Percentiles rank a stretch among this genome's conserved stretches.
phyloP scores from a whole-genome alignment of 257 asterid genomes.

The Salvia splendens region DNA sequence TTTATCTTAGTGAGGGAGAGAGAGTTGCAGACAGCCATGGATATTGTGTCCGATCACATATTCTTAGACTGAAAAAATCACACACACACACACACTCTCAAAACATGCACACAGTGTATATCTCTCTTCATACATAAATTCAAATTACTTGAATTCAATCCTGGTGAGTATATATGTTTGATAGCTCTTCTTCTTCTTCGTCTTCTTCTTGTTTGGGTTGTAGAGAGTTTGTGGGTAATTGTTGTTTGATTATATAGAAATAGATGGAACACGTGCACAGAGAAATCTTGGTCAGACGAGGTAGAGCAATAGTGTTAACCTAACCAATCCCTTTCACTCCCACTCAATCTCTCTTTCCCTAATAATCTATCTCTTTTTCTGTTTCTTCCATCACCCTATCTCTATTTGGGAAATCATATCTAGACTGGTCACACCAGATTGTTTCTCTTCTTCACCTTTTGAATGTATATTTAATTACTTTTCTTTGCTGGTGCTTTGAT shows the following conservation, averaged over 20 bases:
- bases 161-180: constrained; percentile 1
- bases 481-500: too few relatives aligned
- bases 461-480: too few relatives aligned
- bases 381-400: constrained; percentile 23
- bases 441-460: background rate
- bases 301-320: constrained; percentile 33
- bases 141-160: background rate
- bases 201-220: background rate
- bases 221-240: too few relatives aligned
- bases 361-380: constrained; percentile 30
- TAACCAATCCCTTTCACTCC: constrained; percentile 45
- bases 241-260: constrained; percentile 18
- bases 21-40: constrained; percentile 46
- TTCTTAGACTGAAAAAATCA: constrained; percentile 28
- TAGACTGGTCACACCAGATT: constrained; percentile 20
- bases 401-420: constrained; percentile 28
- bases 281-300: constrained; percentile 34
- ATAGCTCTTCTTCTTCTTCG: background rate
- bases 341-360: constrained; percentile 42
- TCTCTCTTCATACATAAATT: constrained; percentile 10
- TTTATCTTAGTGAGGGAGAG: constrained; percentile 36
- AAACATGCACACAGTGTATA: constrained; percentile 20
- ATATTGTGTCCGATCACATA: constrained; percentile 29
- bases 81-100: background rate
- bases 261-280: constrained; percentile 54